Conservation (phyloP, 345 rosid genomes). For the Clausena lansium region DNA sequence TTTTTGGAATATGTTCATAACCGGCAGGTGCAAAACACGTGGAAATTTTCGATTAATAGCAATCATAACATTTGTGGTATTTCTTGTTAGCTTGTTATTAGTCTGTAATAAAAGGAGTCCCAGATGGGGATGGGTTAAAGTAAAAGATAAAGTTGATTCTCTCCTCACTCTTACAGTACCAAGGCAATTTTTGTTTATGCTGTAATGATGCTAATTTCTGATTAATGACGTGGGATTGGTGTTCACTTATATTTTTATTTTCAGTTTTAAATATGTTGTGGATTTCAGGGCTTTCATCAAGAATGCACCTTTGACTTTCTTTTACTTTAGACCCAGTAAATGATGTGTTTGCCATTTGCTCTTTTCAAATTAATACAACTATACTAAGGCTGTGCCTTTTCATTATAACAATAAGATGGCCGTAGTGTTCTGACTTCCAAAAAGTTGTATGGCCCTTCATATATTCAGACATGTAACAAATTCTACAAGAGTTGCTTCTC, state of each 20-base stretch:
- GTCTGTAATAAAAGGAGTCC: not conserved
- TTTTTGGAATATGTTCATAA: conserved; percentile 92
- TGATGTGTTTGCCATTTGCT: not conserved
- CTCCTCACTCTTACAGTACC: not conserved
- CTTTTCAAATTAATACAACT: not conserved
- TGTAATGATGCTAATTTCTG: not conserved
- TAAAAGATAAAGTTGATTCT: conserved; percentile 1
- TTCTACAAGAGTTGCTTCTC: not conserved
- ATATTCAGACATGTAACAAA: not conserved
- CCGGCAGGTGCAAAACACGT: conserved; percentile 66
- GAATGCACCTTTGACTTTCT: not conserved
- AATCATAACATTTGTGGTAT: not conserved
- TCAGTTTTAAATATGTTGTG: not conserved
- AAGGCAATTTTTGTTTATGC: not conserved
- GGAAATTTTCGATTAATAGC: conserved; percentile 7
- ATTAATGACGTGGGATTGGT: not conserved
- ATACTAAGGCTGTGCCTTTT: not conserved
- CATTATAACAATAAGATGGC: not conserved
- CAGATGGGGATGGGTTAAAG: not conserved
- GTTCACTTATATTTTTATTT: not conserved
- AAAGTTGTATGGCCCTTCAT: not conserved
- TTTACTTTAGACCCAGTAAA: not conserved
- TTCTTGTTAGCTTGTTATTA: conserved; percentile 2
- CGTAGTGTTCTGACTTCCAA: not conserved
- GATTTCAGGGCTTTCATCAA: not conserved